Base-by-base conservation (phyloP, 306 rosid genomes). In the Lathyrus sativus region DNA sequence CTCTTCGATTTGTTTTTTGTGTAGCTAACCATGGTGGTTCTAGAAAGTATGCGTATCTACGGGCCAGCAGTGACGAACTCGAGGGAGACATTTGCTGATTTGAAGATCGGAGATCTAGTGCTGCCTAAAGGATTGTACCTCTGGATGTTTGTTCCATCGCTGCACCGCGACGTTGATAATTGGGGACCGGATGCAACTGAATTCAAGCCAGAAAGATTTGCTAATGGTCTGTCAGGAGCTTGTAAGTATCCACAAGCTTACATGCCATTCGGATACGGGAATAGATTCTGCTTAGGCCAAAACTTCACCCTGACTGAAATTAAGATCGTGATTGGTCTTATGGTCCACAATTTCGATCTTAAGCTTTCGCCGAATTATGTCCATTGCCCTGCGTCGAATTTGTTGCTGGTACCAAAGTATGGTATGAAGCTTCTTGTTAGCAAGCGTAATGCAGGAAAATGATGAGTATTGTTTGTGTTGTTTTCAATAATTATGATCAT, bases 1-100 rank as follows among this genome's bases (percentile, higher is more conserved):
- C 35, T 3, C 7, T 31, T 33, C 2, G 8, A 33, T 33, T 8
- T 33, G 7, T 35, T 35, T 35, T 5, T 2, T 13, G 3, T 39
- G 28, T 49, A 72, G 79, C 41, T 81, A 13, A 73, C 70, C 3
- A 76, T 76, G 79, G 85, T 81, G 71, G 77, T 81, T 49, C 85
- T 76, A 33, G 82, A 81, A 61, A 73, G 79, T 53, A 50, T 81
- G 3, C 81, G 81, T 2, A 59, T 81, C 1, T 81, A 73, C 9
- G 62, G 70, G 5, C 74, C 81, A 0, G 79, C 62, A 6, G n/a
- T 73, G 1, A 49, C 33, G 29, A n/a, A n/a, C 4, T 8, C 81
- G 8, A 81, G 85, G 51, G 82, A 63, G 53, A 73, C 67, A 11
- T 45, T 76, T 2, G 43, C 50, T 11, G 76, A 76, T 2, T 31